A percentile compares a stretch with the other conserved stretches of the same genome.
Conservation (phyloP, 2,329 filamentous ascomycete genomes). For the Orbilia quercus region DNA sequence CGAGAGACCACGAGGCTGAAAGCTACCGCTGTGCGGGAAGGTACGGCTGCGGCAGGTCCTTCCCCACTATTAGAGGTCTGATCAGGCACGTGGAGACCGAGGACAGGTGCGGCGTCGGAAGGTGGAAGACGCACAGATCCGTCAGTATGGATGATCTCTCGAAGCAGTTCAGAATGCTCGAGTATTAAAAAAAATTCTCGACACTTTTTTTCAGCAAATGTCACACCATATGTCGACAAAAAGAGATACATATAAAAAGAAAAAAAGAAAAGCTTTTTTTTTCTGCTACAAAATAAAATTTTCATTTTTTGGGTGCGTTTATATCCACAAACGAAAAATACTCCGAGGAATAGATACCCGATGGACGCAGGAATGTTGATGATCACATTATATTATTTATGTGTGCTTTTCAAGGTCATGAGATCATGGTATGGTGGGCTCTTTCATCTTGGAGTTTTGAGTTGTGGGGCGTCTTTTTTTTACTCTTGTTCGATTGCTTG, state of each 20-base stretch:
- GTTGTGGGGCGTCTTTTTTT: slow-evolving; percentile 2
- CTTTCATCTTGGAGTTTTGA: slow-evolving; percentile 7
- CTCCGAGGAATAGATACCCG: background rate
- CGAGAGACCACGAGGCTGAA: slow-evolving; percentile 36
- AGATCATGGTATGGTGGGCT: background rate
- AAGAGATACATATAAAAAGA: slow-evolving; percentile 9
- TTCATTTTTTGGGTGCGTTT: slow-evolving; percentile 6
- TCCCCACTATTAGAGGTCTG: slow-evolving; percentile 38
- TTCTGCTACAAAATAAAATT: slow-evolving; percentile 11
- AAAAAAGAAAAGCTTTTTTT: background rate
- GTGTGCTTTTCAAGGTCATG: background rate
- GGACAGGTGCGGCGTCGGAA: slow-evolving; percentile 49
- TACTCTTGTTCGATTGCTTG: slow-evolving; percentile 6
- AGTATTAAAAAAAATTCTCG: slow-evolving; percentile 18
- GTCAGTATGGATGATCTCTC: slow-evolving; percentile 47
- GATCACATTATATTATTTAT: slow-evolving; percentile 16
- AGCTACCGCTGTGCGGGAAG: slow-evolving; percentile 44
- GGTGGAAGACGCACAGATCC: slow-evolving; percentile 40
- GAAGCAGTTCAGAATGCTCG: slow-evolving; percentile 42
- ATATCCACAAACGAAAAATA: background rate
- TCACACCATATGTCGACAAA: background rate
- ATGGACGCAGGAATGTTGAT: background rate
- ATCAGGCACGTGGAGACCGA: slow-evolving; percentile 52
- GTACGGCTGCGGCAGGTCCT: slow-evolving; percentile 38
- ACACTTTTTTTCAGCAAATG: background rate